Evolutionary conservation across 192 early-diverging fungal species (phyloP), one percentile per base, ranked within the genome.

Genomic region (Rhizophagus clarus): DNA sequence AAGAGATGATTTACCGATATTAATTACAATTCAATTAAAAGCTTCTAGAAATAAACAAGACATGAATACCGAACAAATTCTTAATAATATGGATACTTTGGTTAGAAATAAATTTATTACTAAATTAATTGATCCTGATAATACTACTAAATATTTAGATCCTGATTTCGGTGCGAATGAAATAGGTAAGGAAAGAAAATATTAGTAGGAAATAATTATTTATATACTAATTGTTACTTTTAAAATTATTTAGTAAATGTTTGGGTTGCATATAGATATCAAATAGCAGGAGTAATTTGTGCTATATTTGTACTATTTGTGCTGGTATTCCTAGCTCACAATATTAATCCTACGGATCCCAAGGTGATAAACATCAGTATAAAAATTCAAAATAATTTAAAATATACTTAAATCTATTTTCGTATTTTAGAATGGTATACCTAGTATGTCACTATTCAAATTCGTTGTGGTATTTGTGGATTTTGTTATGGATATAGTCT

Each of bases 61-160:
- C 3, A 28, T 34, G 12, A 72, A 47, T 24, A 37, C 70, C 37
- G 22, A 40, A 40, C 40, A 45, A 45, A 34, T 72, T 22, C 12
- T 72, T 72, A 72, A 22, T 47, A 37, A 72, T 72, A 24, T 72
- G 4, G 37, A 72, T 37, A 72, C 70, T 34, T 34, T 72, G 12
- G 28, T 72, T 14, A 72, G n/a, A 26, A 37, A 37, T 26, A 72
- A 72, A 40, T 12, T 14, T 0, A 4, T 37, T 37, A 72, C 70
- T 37, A 12, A n/a, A 45, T 26, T 72, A 45, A 26, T 42, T 37
- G 2, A n/a, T 8, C 3, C 17, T 24, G n/a, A 8, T 8, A 34
- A 24, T 72, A 7, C 34, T 22, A 45, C 51, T 22, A 17, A 7
- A 15, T 45, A 17, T 20, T 47, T 72, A 12, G 70, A 72, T 24